These are phyloP conservation scores for Mangifera indica DNA, from an alignment of 345 rosid genomes.

Conservation along the genomic window DNA sequence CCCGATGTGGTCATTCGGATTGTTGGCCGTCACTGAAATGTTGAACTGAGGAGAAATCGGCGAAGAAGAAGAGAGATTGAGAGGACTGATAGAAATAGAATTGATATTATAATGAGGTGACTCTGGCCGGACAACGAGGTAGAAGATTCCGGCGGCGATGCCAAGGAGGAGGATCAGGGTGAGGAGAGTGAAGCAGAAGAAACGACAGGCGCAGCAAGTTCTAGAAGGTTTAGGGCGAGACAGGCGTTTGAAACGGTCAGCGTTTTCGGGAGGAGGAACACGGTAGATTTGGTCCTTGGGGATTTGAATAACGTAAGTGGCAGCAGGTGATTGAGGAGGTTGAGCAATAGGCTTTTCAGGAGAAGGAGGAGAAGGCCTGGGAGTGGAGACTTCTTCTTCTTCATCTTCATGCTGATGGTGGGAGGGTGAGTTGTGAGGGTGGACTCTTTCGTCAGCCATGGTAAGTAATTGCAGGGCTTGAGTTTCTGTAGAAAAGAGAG, in stretches of 20 bases:
- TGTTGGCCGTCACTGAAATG: conserved; percentile 54
- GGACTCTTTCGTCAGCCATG: background rate
- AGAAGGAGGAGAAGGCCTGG: conserved; percentile 4
- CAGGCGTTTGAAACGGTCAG: conserved; percentile 51
- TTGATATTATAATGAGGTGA: conserved; percentile 57
- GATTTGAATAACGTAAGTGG: conserved; percentile 76
- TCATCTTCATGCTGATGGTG: background rate
- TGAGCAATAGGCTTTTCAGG: conserved; percentile 13
- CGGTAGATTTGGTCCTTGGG: conserved; percentile 89
- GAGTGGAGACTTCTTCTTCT: background rate
- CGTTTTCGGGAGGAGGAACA: conserved; percentile 81
- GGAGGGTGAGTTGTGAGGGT: conserved; percentile 12
- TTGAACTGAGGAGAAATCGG: conserved; percentile 53
- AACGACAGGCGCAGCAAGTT: conserved; percentile 46
- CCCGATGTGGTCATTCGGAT: conserved; percentile 69
- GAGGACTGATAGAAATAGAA: conserved; percentile 44
- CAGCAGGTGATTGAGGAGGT: conserved; percentile 41
- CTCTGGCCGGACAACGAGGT: conserved; percentile 67
- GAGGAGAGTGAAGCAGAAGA: conserved; percentile 29
- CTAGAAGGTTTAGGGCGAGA: conserved; percentile 41
- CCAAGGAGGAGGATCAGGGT: conserved; percentile 43
- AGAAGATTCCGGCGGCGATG: conserved; percentile 51
- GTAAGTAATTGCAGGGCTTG: too few relatives aligned
- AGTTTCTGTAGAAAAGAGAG: too few relatives aligned
- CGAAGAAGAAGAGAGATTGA: conserved; percentile 52